phyloP scores from a whole-genome alignment of 371 early-diverging fungal genomes.

The Sporodiniella umbellata region DNA sequence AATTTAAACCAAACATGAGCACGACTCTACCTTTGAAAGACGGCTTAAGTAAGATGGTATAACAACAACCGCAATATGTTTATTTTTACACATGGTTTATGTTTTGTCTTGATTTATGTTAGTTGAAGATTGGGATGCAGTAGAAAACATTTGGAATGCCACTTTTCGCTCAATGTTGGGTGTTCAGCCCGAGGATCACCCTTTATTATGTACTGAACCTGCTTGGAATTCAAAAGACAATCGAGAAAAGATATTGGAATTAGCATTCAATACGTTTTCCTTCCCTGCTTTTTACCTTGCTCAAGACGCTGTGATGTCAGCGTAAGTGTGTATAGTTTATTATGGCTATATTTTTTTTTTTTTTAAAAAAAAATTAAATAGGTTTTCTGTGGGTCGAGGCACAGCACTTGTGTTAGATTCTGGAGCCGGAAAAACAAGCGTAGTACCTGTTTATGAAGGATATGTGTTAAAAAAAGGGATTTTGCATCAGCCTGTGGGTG shows the following conservation, averaged over 20 bases:
- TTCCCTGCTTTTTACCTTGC: slow-evolving; percentile 92
- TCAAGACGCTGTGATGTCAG: slow-evolving; percentile 87
- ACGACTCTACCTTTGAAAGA: slow-evolving; percentile 71
- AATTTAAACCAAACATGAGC: slow-evolving; percentile 77
- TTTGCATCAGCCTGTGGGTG: slow-evolving; percentile 74
- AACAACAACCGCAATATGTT: neutral
- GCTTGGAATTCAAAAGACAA: slow-evolving; percentile 84
- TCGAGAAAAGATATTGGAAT: slow-evolving; percentile 84
- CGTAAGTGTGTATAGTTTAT: slow-evolving; percentile 51
- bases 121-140: slow-evolving; percentile 89
- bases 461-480: slow-evolving; percentile 91
- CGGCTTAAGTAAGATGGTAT: slow-evolving; percentile 53
- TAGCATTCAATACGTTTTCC: slow-evolving; percentile 91
- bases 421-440: slow-evolving; percentile 84
- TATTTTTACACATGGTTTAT: too few species aligned
- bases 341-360: neutral
- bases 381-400: slow-evolving; percentile 86
- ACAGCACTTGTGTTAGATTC: slow-evolving; percentile 92
- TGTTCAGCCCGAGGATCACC: slow-evolving; percentile 77
- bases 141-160: slow-evolving; percentile 87
- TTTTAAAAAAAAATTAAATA: slow-evolving; percentile 22
- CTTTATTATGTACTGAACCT: slow-evolving; percentile 84
- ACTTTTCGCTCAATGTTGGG: slow-evolving; percentile 67
- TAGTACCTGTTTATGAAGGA: slow-evolving; percentile 94
- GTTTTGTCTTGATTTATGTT: too few species aligned